Percentiles rank a stretch among this genome's conserved stretches.
Conservation (phyloP, 805 yeast species). For the Saccharomyces kudriavzevii region DNA sequence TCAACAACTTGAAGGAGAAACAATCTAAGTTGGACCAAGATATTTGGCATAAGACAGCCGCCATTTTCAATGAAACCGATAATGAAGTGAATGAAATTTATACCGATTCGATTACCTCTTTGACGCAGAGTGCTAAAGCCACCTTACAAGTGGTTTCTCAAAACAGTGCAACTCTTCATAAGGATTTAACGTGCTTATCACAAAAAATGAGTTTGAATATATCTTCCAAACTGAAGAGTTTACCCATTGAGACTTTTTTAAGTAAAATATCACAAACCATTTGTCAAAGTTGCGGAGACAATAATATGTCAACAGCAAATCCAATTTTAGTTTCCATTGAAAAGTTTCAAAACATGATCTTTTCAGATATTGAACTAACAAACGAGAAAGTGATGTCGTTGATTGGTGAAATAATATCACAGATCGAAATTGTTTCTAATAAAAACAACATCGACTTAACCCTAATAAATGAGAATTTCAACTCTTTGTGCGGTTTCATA, state of each 20-base stretch:
- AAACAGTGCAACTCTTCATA: not conserved
- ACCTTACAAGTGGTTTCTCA: not conserved
- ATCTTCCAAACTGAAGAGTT: not conserved
- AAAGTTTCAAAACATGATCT: not conserved
- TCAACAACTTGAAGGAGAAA: not conserved
- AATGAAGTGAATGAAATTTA: not conserved
- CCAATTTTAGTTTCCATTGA: not conserved
- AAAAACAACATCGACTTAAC: not conserved
- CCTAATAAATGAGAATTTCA: not conserved
- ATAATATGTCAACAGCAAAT: not conserved
- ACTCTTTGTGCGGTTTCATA: constrained; percentile 1
- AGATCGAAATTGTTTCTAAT: not conserved
- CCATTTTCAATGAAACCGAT: not conserved
- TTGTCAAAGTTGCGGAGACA: not conserved
- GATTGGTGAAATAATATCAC: not conserved
- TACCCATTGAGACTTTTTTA: not conserved
- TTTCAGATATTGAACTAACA: not conserved
- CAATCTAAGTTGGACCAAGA: not conserved
- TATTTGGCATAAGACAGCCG: not conserved
- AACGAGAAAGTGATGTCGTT: not conserved
- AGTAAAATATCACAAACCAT: not conserved
- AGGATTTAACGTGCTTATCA: not conserved
- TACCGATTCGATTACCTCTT: not conserved
- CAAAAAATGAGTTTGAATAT: not conserved
- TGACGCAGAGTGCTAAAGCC: not conserved